Evolutionary conservation across 495 filamentous ascomycete genomes (phyloP).

Genomic region (Staphylotrichum tortipilum): DNA sequence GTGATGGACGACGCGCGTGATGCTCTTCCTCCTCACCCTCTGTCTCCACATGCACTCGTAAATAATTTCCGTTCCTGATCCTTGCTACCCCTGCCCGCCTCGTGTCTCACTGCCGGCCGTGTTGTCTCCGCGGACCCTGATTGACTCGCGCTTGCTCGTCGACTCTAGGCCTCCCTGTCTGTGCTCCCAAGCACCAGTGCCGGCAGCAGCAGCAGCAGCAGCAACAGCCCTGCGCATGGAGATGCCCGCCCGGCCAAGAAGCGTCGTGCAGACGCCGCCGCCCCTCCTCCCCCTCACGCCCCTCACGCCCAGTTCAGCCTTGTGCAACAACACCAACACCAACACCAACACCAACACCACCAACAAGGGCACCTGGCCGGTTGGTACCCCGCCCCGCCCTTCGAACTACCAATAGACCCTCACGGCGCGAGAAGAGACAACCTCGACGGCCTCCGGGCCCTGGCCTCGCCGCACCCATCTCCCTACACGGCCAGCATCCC

Average conservation of each 20-base stretch:
- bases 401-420: too few species aligned
- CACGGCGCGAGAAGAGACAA: too few species aligned
- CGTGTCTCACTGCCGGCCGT: too few species aligned
- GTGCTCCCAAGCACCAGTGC: neutral
- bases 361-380: too few species aligned
- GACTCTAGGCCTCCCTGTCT: neutral
- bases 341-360: neutral
- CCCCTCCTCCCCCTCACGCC: neutral
- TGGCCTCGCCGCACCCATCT: neutral
- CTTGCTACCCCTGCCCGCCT: too few species aligned
- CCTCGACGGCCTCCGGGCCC: neutral
- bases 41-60: constrained; percentile 1
- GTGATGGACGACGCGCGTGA: neutral
- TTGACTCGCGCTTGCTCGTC: neutral
- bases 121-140: neutral
- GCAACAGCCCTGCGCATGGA: too few species aligned
- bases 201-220: too few species aligned
- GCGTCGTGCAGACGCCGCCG: neutral
- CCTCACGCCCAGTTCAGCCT: neutral
- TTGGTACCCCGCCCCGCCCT: neutral
- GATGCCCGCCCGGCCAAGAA: constrained; percentile 1
- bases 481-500: neutral
- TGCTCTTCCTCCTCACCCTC: neutral
- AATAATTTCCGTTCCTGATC: neutral
- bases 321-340: neutral